Conservation (phyloP, 2,329 filamentous ascomycete genomes). For the Fusarium sp. region DNA sequence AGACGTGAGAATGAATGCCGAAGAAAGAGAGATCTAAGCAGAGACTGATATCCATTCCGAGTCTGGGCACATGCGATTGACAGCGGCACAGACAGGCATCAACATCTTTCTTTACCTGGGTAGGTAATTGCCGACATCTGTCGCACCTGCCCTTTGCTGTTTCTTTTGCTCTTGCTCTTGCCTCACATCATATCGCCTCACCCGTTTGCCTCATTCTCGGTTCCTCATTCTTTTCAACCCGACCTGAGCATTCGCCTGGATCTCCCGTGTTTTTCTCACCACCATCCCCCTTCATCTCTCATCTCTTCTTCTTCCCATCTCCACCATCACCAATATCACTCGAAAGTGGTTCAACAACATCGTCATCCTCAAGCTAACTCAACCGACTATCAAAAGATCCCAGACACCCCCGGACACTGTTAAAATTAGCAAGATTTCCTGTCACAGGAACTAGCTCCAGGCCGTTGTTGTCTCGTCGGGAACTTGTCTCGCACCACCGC, state of each 20-base stretch:
- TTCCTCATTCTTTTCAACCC: neutral
- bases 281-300: neutral
- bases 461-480: conserved; percentile 1
- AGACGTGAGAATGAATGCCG: neutral
- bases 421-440: conserved; percentile 38
- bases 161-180: neutral
- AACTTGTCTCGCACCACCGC: conserved; percentile 9
- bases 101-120: neutral
- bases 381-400: conserved; percentile 18
- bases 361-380: neutral
- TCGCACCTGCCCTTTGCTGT: neutral
- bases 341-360: conserved; percentile 24
- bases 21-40: neutral
- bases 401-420: conserved; percentile 11
- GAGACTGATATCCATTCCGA: neutral
- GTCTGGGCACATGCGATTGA: neutral
- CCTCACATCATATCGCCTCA: neutral
- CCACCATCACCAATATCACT: neutral
- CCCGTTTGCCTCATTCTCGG: neutral
- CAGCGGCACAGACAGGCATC: neutral
- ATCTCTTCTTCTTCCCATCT: neutral
- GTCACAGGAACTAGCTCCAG: conserved; percentile 8
- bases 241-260: neutral
- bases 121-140: neutral
- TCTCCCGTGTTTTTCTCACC: neutral